Evolutionary conservation across 1,284 basidiomycete genomes (phyloP).

Genomic region (Malassezia sp.): DNA sequence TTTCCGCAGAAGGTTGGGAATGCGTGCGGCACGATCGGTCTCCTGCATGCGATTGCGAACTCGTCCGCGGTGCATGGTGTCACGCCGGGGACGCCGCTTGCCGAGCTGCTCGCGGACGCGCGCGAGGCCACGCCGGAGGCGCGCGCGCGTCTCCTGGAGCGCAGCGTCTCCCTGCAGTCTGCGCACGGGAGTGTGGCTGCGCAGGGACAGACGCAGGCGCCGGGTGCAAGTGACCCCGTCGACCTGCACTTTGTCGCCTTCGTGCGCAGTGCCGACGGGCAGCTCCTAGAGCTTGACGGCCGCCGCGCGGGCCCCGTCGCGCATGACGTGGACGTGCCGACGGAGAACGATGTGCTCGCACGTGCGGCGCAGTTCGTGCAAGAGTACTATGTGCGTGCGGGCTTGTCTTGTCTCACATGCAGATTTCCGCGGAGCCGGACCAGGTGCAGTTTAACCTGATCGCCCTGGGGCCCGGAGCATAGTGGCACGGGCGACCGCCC

Average conservation of each 20-base stretch:
- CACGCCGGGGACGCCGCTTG: constrained; percentile 22
- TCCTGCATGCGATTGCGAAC: constrained; percentile 43
- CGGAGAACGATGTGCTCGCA: constrained; percentile 22
- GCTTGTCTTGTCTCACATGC: constrained; percentile 21
- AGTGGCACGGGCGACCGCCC: background rate
- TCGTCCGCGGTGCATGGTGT: constrained; percentile 26
- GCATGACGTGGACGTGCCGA: constrained; percentile 20
- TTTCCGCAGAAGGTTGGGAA: constrained; percentile 47
- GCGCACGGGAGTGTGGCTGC: constrained; percentile 33
- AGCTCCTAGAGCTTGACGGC: constrained; percentile 42
- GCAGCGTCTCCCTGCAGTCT: constrained; percentile 22
- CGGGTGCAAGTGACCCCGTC: constrained; percentile 34
- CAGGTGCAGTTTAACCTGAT: constrained; percentile 42
- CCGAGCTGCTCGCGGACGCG: constrained; percentile 26
- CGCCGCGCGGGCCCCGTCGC: constrained; percentile 35
- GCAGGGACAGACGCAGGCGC: constrained; percentile 37
- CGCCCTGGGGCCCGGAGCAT: constrained; percentile 23
- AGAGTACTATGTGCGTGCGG: constrained; percentile 29
- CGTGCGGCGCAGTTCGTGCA: constrained; percentile 29
- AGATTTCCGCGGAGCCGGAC: constrained; percentile 26
- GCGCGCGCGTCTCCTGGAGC: constrained; percentile 20
- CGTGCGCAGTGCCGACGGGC: constrained; percentile 25
- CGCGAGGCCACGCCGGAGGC: constrained; percentile 14
- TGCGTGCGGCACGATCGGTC: constrained; percentile 46
- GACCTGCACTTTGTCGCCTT: constrained; percentile 46